phyloP scores from a whole-genome alignment of 176 grass and related monocot species.

The Paspalum vaginatum region DNA sequence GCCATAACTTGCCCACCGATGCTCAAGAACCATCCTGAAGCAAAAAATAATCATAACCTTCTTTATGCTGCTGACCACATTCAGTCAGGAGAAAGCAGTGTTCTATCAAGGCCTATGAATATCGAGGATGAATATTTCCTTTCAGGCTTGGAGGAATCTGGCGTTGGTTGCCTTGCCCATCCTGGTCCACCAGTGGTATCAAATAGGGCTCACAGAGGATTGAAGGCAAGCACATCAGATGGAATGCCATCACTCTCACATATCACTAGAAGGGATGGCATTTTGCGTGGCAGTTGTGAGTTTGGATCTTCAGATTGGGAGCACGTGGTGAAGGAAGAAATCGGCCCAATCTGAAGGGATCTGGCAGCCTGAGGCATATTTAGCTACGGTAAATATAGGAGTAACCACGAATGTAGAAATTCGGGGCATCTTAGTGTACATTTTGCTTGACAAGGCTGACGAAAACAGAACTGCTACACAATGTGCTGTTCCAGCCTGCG shows the following conservation, averaged over 20 bases:
- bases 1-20: conserved; percentile 4
- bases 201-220: neutral
- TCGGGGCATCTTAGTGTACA: neutral
- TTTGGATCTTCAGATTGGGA: conserved; percentile 52
- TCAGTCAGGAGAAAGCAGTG: conserved; percentile 8
- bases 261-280: conserved; percentile 17
- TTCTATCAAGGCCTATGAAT: conserved; percentile 34
- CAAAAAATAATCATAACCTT: conserved; percentile 26
- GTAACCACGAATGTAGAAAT: conserved; percentile 19
- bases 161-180: neutral
- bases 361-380: neutral
- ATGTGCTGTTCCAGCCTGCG: neutral
- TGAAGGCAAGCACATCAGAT: conserved; percentile 29
- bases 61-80: conserved; percentile 20
- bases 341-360: conserved; percentile 30
- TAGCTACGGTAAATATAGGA: conserved; percentile 33
- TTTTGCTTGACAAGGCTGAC: conserved; percentile 29
- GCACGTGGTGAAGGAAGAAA: conserved; percentile 52
- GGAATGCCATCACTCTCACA: neutral
- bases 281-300: conserved; percentile 17
- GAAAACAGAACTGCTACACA: conserved; percentile 9
- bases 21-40: conserved; percentile 25
- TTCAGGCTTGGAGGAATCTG: conserved; percentile 37
- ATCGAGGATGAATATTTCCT: conserved; percentile 22
- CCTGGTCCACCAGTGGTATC: neutral